Percentiles rank a stretch among this genome's conserved stretches.
These are phyloP conservation scores for Apostasia shenzhenica DNA, from an alignment of 106 monocot genomes.

Conservation along the genomic window DNA sequence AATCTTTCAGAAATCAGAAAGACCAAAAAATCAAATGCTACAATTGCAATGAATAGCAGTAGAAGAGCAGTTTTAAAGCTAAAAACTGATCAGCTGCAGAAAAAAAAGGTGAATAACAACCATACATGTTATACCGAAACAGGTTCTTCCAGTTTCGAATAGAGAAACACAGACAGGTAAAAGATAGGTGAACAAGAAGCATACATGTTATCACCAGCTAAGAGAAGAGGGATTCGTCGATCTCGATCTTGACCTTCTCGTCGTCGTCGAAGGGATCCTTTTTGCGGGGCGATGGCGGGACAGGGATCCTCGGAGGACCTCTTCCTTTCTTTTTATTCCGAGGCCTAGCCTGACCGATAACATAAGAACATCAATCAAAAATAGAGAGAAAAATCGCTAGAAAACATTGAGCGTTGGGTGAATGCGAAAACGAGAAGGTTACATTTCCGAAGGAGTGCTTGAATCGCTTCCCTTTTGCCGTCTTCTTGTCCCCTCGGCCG, in stretches of 20 bases:
- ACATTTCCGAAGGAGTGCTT: slow-evolving; percentile 92
- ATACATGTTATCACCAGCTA: slow-evolving; percentile 15
- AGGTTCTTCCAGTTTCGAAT: background rate
- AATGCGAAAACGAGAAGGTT: slow-evolving; percentile 1
- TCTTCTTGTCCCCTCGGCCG: slow-evolving; percentile 94
- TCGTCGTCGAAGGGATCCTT: slow-evolving; percentile 82
- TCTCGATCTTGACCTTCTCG: slow-evolving; percentile 62
- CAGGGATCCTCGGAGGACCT: slow-evolving; percentile 57
- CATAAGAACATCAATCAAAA: background rate
- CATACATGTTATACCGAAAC: background rate
- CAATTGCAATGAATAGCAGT: too few relatives aligned
- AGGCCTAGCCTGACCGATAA: slow-evolving; percentile 59
- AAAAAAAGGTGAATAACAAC: background rate
- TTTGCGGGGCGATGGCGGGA: slow-evolving; percentile 59
- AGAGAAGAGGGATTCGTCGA: slow-evolving; percentile 60
- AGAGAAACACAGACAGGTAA: background rate
- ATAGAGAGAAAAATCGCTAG: background rate
- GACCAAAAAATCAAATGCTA: too few relatives aligned
- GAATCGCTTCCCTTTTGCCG: slow-evolving; percentile 93
- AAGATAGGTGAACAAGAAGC: background rate
- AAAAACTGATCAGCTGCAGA: background rate
- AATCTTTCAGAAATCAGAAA: too few relatives aligned
- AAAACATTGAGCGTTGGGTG: background rate
- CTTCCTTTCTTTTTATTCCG: slow-evolving; percentile 86
- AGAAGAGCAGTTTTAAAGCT: background rate